These are phyloP conservation scores for Spathaspora girioi DNA, from an alignment of 805 yeast genomes.

Conservation along the genomic window DNA sequence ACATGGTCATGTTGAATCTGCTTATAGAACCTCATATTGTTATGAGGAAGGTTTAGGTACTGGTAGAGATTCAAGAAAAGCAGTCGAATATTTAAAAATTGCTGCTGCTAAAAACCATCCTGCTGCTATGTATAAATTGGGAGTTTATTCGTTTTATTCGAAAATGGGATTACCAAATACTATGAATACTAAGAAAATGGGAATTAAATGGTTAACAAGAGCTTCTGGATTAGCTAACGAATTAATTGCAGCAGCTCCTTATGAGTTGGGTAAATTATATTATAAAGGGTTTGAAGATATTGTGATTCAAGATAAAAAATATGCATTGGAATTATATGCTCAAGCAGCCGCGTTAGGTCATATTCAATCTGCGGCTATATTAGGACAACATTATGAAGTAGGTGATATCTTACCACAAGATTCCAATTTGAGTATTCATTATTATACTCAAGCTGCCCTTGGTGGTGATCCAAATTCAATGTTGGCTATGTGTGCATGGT, in stretches of 20 bases:
- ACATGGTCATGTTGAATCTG: conserved; percentile 87
- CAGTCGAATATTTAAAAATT: conserved; percentile 74
- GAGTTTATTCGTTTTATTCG: conserved; percentile 79
- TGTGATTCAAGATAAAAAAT: conserved; percentile 75
- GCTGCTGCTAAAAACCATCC: conserved; percentile 93
- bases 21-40: conserved; percentile 87
- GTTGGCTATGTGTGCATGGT: conserved; percentile 97
- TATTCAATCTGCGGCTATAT: conserved; percentile 68
- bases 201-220: conserved; percentile 88
- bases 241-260: conserved; percentile 89
- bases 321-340: conserved; percentile 81
- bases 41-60: conserved; percentile 94
- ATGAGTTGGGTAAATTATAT: conserved; percentile 82
- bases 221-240: conserved; percentile 84
- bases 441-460: conserved; percentile 85
- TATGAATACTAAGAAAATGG: conserved; percentile 71
- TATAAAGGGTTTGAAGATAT: conserved; percentile 83
- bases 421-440: conserved; percentile 81
- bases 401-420: conserved; percentile 78
- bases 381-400: conserved; percentile 82
- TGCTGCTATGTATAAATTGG: conserved; percentile 94
- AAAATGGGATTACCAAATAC: conserved; percentile 76
- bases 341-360: conserved; percentile 89
- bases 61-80: conserved; percentile 80
- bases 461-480: conserved; percentile 86